Percentiles rank a stretch among this genome's conserved stretches.
These are phyloP conservation scores for Conticribra weissflogii DNA, from an alignment of 108 stramenopile genomes.

Conservation along the genomic window DNA sequence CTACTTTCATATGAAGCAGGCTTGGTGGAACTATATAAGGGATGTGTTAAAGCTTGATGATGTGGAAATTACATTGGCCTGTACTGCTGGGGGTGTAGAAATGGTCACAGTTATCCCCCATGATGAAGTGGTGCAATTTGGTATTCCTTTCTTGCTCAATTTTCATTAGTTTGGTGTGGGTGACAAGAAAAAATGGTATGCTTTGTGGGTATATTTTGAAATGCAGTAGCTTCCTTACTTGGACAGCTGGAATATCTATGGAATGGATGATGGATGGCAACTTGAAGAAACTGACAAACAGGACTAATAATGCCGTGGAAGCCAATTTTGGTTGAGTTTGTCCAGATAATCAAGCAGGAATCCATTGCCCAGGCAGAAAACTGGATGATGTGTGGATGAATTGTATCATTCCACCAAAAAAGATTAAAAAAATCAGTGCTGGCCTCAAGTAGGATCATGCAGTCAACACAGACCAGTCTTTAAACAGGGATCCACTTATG, in stretches of 20 bases:
- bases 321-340: conserved; percentile 19
- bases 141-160: conserved; percentile 19
- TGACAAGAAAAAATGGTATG: conserved; percentile 11
- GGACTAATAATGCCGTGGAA: conserved; percentile 24
- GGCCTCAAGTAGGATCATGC: too few relatives aligned
- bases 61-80: too few relatives aligned
- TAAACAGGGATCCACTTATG: too few relatives aligned
- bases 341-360: conserved; percentile 10
- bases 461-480: too few relatives aligned
- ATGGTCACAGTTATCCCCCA: conserved; percentile 5
- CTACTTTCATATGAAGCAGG: conserved; percentile 28
- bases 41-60: too few relatives aligned
- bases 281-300: conserved; percentile 9
- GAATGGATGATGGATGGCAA: not conserved
- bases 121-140: conserved; percentile 9
- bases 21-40: conserved; percentile 19
- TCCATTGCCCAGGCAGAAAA: conserved; percentile 1
- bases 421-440: too few relatives aligned
- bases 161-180: conserved; percentile 4
- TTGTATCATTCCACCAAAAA: not conserved
- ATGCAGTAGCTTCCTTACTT: conserved; percentile 17
- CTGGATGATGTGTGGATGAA: conserved; percentile 2
- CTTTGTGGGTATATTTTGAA: conserved; percentile 25
- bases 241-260: conserved; percentile 22
- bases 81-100: not conserved